A percentile compares a stretch with the other conserved stretches of the same genome.
Evolutionary conservation across 176 grass and related monocot genomes (phyloP).

Genomic region (Rhynchospora tenuis): DNA sequence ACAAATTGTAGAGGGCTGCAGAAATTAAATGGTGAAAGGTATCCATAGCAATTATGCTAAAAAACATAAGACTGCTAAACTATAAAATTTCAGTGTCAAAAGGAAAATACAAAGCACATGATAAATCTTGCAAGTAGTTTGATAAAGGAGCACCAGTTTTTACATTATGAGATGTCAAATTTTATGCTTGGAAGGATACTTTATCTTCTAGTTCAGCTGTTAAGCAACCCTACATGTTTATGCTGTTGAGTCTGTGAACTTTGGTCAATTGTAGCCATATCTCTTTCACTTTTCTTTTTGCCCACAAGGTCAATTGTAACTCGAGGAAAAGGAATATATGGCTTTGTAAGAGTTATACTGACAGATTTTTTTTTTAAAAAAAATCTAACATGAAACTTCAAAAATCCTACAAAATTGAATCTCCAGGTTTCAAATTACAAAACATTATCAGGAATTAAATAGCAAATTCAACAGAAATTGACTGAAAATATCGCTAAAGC

Average conservation of each 20-base stretch:
- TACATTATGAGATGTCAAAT: background rate
- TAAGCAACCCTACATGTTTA: background rate
- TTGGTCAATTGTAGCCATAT: too few relatives aligned
- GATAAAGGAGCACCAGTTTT: background rate
- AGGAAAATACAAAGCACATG: background rate
- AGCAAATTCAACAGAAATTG: background rate
- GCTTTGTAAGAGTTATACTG: background rate
- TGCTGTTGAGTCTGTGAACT: too few relatives aligned
- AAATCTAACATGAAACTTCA: background rate
- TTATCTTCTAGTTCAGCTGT: background rate
- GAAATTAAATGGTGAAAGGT: background rate
- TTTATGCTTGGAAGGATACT: background rate
- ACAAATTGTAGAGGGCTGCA: background rate
- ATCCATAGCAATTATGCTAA: background rate
- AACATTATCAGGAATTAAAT: background rate
- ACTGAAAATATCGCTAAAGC: background rate
- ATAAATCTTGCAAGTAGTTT: background rate
- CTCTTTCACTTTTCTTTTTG: too few relatives aligned
- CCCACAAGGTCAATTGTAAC: background rate
- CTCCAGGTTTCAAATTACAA: background rate
- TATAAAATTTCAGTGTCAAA: background rate
- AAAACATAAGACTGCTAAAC: background rate
- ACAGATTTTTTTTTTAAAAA: background rate
- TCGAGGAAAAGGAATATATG: background rate
- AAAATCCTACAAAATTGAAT: background rate